Percentiles rank a stretch among this genome's conserved stretches.
Evolutionary conservation across 2,329 filamentous ascomycete genomes (phyloP).

Genomic region (Xylariaceae sp.): DNA sequence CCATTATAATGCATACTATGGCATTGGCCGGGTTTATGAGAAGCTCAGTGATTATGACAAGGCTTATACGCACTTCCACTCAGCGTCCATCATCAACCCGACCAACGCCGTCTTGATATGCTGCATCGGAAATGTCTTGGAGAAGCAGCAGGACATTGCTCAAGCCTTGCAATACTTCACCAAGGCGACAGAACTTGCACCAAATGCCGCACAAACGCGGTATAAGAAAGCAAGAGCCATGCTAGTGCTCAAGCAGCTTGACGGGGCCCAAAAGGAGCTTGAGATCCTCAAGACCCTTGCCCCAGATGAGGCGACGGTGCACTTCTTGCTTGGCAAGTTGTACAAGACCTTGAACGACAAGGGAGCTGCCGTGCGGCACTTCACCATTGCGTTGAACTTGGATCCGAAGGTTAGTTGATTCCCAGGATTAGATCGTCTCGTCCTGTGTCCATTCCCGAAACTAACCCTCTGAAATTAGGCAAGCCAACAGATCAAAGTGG

Average conservation of each 20-base stretch:
- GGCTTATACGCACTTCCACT: constrained; percentile 85
- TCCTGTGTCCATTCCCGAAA: background rate
- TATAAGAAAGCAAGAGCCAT: constrained; percentile 91
- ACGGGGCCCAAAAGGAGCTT: constrained; percentile 73
- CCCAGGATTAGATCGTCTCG: background rate
- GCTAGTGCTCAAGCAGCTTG: constrained; percentile 65
- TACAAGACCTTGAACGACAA: constrained; percentile 69
- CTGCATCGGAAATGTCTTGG: constrained; percentile 83
- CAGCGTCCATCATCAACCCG: constrained; percentile 83
- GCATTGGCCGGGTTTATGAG: constrained; percentile 75
- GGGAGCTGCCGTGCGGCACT: constrained; percentile 80
- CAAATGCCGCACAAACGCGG: constrained; percentile 72
- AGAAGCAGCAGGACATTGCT: constrained; percentile 78
- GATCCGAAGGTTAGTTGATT: constrained; percentile 76
- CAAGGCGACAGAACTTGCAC: constrained; percentile 76
- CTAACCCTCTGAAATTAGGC: constrained; percentile 52
- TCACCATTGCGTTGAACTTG: constrained; percentile 89
- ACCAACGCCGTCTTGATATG: constrained; percentile 89
- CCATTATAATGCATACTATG: constrained; percentile 99
- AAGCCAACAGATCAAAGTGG: constrained; percentile 90
- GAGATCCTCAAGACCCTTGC: constrained; percentile 85
- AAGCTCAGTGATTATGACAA: constrained; percentile 87
- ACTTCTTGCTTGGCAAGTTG: constrained; percentile 85
- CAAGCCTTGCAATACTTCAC: constrained; percentile 76
- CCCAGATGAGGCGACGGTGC: constrained; percentile 91